Percentiles rank a stretch among this genome's conserved stretches.
phyloP scores from a whole-genome alignment of 2,329 filamentous ascomycete genomes.

The Paecilomyces sp. region DNA sequence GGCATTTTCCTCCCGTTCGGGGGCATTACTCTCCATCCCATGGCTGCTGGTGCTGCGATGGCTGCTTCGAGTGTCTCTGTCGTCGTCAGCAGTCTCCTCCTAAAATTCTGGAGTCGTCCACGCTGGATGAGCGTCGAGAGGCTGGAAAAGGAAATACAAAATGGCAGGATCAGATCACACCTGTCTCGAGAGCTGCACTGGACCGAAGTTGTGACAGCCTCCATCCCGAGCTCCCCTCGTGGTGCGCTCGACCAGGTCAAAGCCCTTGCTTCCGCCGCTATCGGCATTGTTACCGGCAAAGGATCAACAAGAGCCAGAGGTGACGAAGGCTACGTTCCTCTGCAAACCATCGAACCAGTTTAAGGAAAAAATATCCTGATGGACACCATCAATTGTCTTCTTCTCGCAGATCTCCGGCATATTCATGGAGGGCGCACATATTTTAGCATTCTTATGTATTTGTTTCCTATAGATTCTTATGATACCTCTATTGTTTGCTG shows the following conservation, averaged over 20 bases:
- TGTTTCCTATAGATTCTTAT: not conserved
- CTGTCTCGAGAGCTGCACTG: slow-evolving; percentile 21
- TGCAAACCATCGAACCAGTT: slow-evolving; percentile 37
- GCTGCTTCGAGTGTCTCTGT: slow-evolving; percentile 85
- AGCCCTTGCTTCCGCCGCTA: slow-evolving; percentile 13
- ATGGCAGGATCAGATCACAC: slow-evolving; percentile 14
- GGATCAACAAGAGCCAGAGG: slow-evolving; percentile 13
- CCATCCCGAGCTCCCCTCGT: slow-evolving; percentile 4
- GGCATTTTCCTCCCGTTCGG: slow-evolving; percentile 89
- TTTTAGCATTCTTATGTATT: not conserved
- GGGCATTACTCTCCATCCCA: slow-evolving; percentile 72
- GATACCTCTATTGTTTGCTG: not conserved
- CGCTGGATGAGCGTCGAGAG: slow-evolving; percentile 73
- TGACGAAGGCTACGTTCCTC: slow-evolving; percentile 38
- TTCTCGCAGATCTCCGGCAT: not conserved
- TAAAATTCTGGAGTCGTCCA: slow-evolving; percentile 82
- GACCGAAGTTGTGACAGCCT: slow-evolving; percentile 18
- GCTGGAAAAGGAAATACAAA: slow-evolving; percentile 51
- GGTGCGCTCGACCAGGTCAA: slow-evolving; percentile 12
- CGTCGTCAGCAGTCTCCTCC: slow-evolving; percentile 70
- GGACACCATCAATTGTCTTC: not conserved
- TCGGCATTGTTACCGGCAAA: slow-evolving; percentile 22
- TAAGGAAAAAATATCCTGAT: slow-evolving; percentile 8
- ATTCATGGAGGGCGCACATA: not conserved
- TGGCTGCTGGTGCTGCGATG: slow-evolving; percentile 94